phyloP scores from a whole-genome alignment of 495 filamentous ascomycete species.

The Penicillium pulvis region DNA sequence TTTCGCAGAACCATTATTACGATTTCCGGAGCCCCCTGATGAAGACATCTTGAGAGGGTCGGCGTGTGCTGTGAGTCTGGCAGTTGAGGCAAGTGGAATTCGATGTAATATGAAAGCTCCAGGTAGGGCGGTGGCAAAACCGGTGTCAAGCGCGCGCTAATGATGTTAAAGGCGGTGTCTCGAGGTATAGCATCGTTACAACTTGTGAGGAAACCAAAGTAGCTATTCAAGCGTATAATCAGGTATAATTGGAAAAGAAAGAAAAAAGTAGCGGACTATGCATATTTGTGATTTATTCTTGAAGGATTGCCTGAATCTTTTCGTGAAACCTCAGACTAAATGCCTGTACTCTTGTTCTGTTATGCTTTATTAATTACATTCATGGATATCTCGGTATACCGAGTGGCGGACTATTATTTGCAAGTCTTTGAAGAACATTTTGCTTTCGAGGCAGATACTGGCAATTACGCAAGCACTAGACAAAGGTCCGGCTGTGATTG shows the following conservation, averaged over 20 bases:
- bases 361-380: no score
- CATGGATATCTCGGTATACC: no score
- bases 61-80: not conserved
- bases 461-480: not conserved
- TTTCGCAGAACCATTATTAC: conserved; percentile 18
- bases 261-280: no score
- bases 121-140: conserved; percentile 29
- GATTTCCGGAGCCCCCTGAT: conserved; percentile 13
- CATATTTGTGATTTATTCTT: no score
- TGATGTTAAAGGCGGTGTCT: not conserved
- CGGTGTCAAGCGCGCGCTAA: conserved; percentile 17
- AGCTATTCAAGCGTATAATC: no score
- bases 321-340: no score
- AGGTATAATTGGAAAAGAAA: no score
- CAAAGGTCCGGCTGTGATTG: not conserved
- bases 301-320: no score
- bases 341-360: no score
- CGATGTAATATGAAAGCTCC: conserved; percentile 18
- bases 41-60: conserved; percentile 24
- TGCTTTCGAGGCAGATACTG: not conserved
- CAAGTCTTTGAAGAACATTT: not conserved
- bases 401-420: no score
- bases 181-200: not conserved
- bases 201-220: no score
- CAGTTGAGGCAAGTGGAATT: conserved; percentile 5